A percentile compares a stretch with the other conserved stretches of the same genome.
These are phyloP conservation scores for Lycium barbarum DNA, from an alignment of 257 asterid species.

Conservation along the genomic window DNA sequence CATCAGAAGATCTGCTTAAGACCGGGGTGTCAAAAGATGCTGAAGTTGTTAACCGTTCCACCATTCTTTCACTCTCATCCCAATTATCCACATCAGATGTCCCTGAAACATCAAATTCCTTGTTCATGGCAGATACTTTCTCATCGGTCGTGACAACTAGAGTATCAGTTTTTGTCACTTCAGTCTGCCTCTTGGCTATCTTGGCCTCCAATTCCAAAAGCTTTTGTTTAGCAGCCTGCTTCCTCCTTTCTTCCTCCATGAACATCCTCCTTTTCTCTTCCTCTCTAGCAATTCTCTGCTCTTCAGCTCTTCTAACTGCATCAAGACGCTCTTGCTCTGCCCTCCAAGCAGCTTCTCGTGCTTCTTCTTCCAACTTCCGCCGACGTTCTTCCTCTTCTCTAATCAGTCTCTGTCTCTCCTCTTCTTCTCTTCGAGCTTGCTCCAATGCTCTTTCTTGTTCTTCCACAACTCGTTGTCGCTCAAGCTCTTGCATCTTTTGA, in stretches of 20 bases:
- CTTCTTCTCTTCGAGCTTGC: slow-evolving; percentile 85
- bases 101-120: slow-evolving; percentile 55
- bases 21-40: slow-evolving; percentile 59
- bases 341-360: slow-evolving; percentile 93
- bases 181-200: slow-evolving; percentile 81
- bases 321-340: slow-evolving; percentile 86
- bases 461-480: slow-evolving; percentile 74
- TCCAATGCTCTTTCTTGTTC: slow-evolving; percentile 94
- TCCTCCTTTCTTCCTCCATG: slow-evolving; percentile 95
- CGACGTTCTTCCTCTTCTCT: slow-evolving; percentile 82
- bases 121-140: slow-evolving; percentile 47
- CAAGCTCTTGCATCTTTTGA: slow-evolving; percentile 96
- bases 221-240: slow-evolving; percentile 88
- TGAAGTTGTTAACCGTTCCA: slow-evolving; percentile 62
- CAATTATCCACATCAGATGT: slow-evolving; percentile 66
- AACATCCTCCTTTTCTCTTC: slow-evolving; percentile 75
- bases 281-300: slow-evolving; percentile 78
- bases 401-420: slow-evolving; percentile 76
- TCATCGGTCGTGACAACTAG: slow-evolving; percentile 51
- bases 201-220: slow-evolving; percentile 90
- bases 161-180: slow-evolving; percentile 48
- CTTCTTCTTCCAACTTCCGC: slow-evolving; percentile 80
- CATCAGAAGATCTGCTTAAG: slow-evolving; percentile 59
- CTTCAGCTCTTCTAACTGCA: slow-evolving; percentile 79
- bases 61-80: slow-evolving; percentile 90